These are phyloP conservation scores for Aspergillus sp. DNA, from an alignment of 2,329 filamentous ascomycete species.

Conservation along the genomic window DNA sequence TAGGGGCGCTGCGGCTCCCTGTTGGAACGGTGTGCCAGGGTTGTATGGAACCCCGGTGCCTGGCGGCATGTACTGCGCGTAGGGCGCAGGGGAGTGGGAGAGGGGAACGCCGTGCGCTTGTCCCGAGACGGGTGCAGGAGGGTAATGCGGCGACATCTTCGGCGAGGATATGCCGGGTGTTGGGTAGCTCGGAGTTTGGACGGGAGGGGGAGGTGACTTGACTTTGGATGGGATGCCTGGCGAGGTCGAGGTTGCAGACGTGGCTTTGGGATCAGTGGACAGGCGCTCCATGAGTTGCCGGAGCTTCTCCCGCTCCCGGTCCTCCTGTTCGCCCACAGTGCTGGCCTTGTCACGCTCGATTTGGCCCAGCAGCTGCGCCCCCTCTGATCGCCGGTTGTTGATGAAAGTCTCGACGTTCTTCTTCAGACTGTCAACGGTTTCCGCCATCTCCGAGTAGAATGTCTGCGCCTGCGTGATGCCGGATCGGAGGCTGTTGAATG, in stretches of 20 bases:
- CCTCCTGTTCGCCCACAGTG: slow-evolving; percentile 60
- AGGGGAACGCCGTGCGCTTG: slow-evolving; percentile 25
- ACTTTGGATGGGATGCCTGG: slow-evolving; percentile 48
- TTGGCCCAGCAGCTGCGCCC: slow-evolving; percentile 79
- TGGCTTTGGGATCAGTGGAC: slow-evolving; percentile 65
- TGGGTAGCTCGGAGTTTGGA: slow-evolving; percentile 31
- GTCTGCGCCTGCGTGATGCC: slow-evolving; percentile 83
- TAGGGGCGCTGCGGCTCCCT: slow-evolving; percentile 41
- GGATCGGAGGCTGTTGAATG: slow-evolving; percentile 83
- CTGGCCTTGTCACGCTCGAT: slow-evolving; percentile 77
- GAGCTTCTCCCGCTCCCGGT: slow-evolving; percentile 80
- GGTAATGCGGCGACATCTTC: slow-evolving; percentile 36
- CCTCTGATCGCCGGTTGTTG: slow-evolving; percentile 87
- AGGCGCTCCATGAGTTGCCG: slow-evolving; percentile 92
- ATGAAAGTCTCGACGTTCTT: slow-evolving; percentile 98
- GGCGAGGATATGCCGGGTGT: slow-evolving; percentile 38
- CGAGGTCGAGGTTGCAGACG: slow-evolving; percentile 31
- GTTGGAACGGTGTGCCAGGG: slow-evolving; percentile 35
- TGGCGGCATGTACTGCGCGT: slow-evolving; percentile 32
- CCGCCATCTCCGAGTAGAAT: slow-evolving; percentile 95
- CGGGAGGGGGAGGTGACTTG: slow-evolving; percentile 34
- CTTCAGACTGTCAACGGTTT: slow-evolving; percentile 84
- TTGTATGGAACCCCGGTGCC: slow-evolving; percentile 25
- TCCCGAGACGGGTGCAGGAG: slow-evolving; percentile 21
- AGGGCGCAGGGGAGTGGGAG: slow-evolving; percentile 37